phyloP scores from a whole-genome alignment of 202 grass and related monocot genomes.

The Elaeis oleifera region DNA sequence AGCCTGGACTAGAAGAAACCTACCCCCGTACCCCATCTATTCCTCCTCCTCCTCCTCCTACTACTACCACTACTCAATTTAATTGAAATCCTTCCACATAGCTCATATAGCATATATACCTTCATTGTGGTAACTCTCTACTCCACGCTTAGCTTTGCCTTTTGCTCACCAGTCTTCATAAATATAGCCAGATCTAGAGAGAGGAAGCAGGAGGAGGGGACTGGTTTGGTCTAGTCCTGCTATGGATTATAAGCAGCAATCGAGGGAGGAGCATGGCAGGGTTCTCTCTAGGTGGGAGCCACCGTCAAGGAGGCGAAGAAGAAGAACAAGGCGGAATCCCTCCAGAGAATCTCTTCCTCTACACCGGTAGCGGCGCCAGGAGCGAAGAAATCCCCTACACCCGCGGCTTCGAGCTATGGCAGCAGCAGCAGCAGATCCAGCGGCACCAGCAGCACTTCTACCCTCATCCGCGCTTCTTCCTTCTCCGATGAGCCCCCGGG shows the following conservation, averaged over 20 bases:
- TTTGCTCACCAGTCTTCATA: no score
- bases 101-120: no score
- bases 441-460: neutral
- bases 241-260: constrained; percentile 7
- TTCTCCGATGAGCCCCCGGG: constrained; percentile 1
- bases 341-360: constrained; percentile 14
- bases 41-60: no score
- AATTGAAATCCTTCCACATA: no score
- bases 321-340: neutral
- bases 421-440: constrained; percentile 9
- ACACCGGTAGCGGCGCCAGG: constrained; percentile 2
- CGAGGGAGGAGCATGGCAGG: constrained; percentile 3
- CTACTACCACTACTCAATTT: no score
- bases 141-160: no score
- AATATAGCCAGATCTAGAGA: constrained; percentile 12
- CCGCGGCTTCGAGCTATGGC: constrained; percentile 15
- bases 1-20: no score
- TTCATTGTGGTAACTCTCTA: no score
- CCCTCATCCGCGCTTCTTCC: neutral
- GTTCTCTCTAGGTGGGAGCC: constrained; percentile 9
- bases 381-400: neutral
- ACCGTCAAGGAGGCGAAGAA: neutral
- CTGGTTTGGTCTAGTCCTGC: neutral
- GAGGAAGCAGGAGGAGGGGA: neutral
- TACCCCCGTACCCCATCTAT: no score